Evolutionary conservation across 2,329 filamentous ascomycete genomes (phyloP).

Genomic region (Curvularia hawaiiensis): DNA sequence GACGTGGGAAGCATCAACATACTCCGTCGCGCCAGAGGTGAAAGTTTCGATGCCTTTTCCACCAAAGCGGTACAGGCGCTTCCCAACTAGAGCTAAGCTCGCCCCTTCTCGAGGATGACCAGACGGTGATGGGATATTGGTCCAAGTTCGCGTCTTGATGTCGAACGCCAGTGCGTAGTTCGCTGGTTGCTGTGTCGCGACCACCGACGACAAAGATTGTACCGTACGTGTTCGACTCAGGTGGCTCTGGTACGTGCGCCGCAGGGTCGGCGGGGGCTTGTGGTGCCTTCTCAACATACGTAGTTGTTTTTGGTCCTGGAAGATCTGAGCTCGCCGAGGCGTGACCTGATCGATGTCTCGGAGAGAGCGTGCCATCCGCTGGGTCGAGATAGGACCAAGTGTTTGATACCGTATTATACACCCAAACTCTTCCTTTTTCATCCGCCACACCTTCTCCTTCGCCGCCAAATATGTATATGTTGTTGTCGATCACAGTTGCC

Average conservation of each 20-base stretch:
- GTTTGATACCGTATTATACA: conserved; percentile 49
- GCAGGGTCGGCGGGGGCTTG: conserved; percentile 51
- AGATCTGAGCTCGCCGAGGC: conserved; percentile 48
- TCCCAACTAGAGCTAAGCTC: conserved; percentile 52
- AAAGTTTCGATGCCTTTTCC: conserved; percentile 37
- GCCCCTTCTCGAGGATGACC: conserved; percentile 45
- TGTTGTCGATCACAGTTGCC: conserved; percentile 50
- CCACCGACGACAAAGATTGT: conserved; percentile 60
- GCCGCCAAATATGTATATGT: conserved; percentile 54
- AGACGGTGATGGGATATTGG: conserved; percentile 54
- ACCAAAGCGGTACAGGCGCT: conserved; percentile 56
- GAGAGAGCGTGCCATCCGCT: conserved; percentile 27
- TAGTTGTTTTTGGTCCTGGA: conserved; percentile 43
- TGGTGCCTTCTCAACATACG: conserved; percentile 41
- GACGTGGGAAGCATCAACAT: conserved; percentile 42
- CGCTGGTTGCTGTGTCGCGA: conserved; percentile 23
- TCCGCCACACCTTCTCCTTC: conserved; percentile 30
- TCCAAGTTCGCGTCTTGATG: conserved; percentile 56
- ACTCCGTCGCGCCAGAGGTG: conserved; percentile 30
- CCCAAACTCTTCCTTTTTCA: conserved; percentile 52
- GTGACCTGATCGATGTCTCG: conserved; percentile 44
- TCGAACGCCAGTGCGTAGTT: conserved; percentile 59
- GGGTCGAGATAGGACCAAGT: conserved; percentile 51
- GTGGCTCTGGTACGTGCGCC: conserved; percentile 49
- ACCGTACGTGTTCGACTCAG: conserved; percentile 50